Percentiles rank a stretch among this genome's conserved stretches.
phyloP scores from a whole-genome alignment of 179 eudicot species.

The Beta corolliflora region DNA sequence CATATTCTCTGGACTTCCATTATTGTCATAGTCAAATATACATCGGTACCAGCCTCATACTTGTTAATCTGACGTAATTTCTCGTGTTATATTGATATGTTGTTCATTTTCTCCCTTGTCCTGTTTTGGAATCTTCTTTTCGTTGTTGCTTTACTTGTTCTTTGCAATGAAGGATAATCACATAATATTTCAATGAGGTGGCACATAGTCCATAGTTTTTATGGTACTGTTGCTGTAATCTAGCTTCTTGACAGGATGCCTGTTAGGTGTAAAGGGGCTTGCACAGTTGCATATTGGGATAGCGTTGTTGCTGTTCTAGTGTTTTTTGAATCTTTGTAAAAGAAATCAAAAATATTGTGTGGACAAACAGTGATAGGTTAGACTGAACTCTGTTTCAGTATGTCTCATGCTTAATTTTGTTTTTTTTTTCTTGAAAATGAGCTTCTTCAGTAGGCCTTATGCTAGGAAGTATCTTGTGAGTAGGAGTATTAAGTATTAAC shows the following conservation, averaged over 20 bases:
- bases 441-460: not conserved
- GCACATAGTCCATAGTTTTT: not conserved
- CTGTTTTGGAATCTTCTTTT: too few relatives aligned
- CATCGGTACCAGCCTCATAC: too few relatives aligned
- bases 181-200: not conserved
- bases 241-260: not conserved
- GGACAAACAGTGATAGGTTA: not conserved
- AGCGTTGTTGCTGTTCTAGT: not conserved
- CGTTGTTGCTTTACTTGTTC: not conserved
- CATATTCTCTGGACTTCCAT: too few relatives aligned
- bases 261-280: not conserved
- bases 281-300: not conserved
- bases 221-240: too few relatives aligned
- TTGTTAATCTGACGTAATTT: too few relatives aligned
- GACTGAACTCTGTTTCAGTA: not conserved
- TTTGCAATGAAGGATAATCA: not conserved
- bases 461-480: not conserved
- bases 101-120: too few relatives aligned
- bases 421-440: too few relatives aligned
- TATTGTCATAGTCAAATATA: too few relatives aligned
- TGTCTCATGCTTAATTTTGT: not conserved
- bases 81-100: too few relatives aligned
- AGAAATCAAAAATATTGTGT: not conserved
- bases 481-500: too few relatives aligned
- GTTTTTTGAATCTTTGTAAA: not conserved